A percentile compares a stretch with the other conserved stretches of the same genome.
phyloP scores from a whole-genome alignment of 208 protist genomes.

The Leishmania mexicana region DNA sequence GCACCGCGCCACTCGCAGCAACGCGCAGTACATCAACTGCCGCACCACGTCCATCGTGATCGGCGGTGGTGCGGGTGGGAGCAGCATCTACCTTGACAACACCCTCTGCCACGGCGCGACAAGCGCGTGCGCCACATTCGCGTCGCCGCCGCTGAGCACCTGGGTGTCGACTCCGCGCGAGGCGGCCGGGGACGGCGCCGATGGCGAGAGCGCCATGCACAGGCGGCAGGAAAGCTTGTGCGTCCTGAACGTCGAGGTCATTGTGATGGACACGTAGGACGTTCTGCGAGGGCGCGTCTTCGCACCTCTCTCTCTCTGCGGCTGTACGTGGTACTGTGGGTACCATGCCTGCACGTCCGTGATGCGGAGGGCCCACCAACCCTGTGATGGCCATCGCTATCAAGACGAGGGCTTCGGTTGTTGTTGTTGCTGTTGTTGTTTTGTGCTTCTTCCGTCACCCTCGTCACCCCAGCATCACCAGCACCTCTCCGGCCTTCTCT shows the following conservation, averaged over 20 bases:
- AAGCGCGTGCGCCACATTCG: slow-evolving; percentile 61
- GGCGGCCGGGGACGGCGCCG: not conserved
- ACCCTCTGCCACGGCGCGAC: slow-evolving; percentile 60
- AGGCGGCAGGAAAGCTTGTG: slow-evolving; percentile 35
- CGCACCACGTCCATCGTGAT: slow-evolving; percentile 56
- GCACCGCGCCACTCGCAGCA: slow-evolving; percentile 50
- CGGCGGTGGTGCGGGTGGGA: slow-evolving; percentile 55
- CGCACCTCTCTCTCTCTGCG: not conserved
- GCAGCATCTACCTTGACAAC: slow-evolving; percentile 62
- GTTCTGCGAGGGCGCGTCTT: not conserved
- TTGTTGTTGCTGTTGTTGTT: too few species aligned
- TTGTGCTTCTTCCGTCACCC: too few species aligned
- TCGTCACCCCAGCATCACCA: too few species aligned
- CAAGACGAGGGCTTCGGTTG: too few species aligned
- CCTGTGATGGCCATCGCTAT: too few species aligned
- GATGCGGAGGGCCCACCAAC: not conserved
- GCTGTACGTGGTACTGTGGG: not conserved
- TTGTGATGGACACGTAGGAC: slow-evolving; percentile 48
- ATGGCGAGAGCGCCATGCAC: not conserved
- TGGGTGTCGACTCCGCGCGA: slow-evolving; percentile 32
- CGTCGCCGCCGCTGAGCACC: slow-evolving; percentile 62
- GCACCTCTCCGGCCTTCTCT: not conserved
- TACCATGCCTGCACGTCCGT: not conserved
- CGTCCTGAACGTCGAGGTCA: slow-evolving; percentile 52
- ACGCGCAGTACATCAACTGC: slow-evolving; percentile 74